Conservation (phyloP, 2,329 filamentous ascomycete species). For the Colletotrichum sp. region DNA sequence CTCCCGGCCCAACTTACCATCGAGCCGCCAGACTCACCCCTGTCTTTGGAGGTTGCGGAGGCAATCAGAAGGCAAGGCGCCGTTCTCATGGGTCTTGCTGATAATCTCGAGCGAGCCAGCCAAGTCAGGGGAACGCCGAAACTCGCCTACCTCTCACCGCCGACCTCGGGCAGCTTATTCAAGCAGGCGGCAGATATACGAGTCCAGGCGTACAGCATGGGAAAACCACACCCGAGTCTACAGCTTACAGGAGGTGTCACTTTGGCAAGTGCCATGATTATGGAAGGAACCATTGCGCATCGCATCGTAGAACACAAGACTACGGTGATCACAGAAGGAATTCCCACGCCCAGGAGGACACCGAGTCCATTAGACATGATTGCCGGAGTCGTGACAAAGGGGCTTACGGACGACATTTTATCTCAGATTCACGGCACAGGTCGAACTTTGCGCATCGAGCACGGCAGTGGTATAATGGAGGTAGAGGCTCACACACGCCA, state of each 20-base stretch:
- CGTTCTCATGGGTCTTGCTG: slow-evolving; percentile 61
- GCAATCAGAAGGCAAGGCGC: slow-evolving; percentile 58
- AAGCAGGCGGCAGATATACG: slow-evolving; percentile 38
- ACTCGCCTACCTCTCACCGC: slow-evolving; percentile 56
- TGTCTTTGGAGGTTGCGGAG: slow-evolving; percentile 43
- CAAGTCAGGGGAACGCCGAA: slow-evolving; percentile 51
- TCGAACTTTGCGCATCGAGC: slow-evolving; percentile 26
- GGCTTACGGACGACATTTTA: neutral
- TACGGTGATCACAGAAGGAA: neutral
- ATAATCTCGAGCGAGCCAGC: slow-evolving; percentile 37
- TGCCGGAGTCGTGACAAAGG: neutral
- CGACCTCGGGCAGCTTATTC: neutral
- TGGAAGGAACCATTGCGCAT: slow-evolving; percentile 43
- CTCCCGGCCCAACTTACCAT: slow-evolving; percentile 48
- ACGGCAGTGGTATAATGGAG: slow-evolving; percentile 33
- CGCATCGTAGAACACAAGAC: slow-evolving; percentile 13
- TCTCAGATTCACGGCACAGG: neutral
- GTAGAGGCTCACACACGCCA: slow-evolving; percentile 26
- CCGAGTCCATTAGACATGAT: slow-evolving; percentile 22
- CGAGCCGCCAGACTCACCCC: slow-evolving; percentile 35
- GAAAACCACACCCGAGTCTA: slow-evolving; percentile 54
- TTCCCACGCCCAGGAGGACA: slow-evolving; percentile 24
- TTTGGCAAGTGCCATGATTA: slow-evolving; percentile 47
- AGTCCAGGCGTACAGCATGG: slow-evolving; percentile 54
- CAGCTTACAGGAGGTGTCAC: slow-evolving; percentile 58